These are phyloP conservation scores for Ceratocystis cacaofunesta DNA, from an alignment of 2,329 filamentous ascomycete genomes.

Conservation along the genomic window DNA sequence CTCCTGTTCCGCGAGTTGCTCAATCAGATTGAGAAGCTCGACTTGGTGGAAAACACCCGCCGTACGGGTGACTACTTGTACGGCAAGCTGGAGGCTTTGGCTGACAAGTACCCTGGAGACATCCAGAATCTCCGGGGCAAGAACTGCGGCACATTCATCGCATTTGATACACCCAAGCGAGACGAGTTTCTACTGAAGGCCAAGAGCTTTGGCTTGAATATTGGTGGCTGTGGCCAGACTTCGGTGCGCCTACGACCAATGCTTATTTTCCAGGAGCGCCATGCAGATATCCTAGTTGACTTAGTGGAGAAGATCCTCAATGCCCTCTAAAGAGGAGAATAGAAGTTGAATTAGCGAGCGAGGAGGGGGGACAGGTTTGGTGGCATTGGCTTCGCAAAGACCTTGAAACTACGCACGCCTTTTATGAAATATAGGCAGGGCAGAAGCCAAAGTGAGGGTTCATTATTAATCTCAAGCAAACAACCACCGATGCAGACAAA, in stretches of 20 bases:
- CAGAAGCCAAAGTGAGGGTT: neutral
- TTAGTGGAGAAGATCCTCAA: slow-evolving; percentile 59
- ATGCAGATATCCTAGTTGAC: slow-evolving; percentile 73
- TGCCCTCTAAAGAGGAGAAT: slow-evolving; percentile 21
- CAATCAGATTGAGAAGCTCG: slow-evolving; percentile 57
- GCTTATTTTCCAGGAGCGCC: slow-evolving; percentile 82
- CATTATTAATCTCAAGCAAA: neutral
- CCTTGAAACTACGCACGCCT: neutral
- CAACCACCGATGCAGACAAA: too few species aligned
- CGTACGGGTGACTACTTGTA: slow-evolving; percentile 67
- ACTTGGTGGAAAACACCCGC: slow-evolving; percentile 69
- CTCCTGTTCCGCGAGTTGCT: slow-evolving; percentile 67
- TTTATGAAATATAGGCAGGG: too few species aligned
- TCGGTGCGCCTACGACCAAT: slow-evolving; percentile 76
- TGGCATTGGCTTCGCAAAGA: too few species aligned
- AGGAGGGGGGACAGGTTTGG: too few species aligned
- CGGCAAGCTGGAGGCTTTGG: slow-evolving; percentile 50
- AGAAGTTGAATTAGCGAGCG: neutral
- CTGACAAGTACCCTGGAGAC: slow-evolving; percentile 56
- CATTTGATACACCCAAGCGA: slow-evolving; percentile 69
- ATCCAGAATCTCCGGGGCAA: slow-evolving; percentile 76
- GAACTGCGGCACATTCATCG: slow-evolving; percentile 81
- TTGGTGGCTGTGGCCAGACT: slow-evolving; percentile 62
- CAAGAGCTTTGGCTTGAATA: slow-evolving; percentile 71
- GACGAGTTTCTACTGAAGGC: slow-evolving; percentile 67